Base-by-base conservation (phyloP, 495 filamentous ascomycete species). In the Halenospora varia region DNA sequence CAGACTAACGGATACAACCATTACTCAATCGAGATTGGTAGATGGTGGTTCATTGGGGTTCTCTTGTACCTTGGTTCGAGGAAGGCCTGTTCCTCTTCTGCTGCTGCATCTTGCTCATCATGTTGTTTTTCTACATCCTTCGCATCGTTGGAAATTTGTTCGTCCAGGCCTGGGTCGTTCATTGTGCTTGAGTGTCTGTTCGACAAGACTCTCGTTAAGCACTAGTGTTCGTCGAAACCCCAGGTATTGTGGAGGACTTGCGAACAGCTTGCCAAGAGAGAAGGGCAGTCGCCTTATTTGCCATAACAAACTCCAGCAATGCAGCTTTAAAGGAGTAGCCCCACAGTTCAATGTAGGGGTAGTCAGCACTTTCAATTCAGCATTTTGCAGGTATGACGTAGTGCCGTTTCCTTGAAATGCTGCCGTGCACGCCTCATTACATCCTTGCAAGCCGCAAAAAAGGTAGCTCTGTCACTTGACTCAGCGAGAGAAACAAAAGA, bases 151-250 rank as follows among this genome's bases (percentile, higher is more conserved):
- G 72, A 58, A 40, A 84, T 76, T 13, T 81, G 72, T 49, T 71
- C 68, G 53, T 84, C 77, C 3, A 84, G 70, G 10, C 80, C 82
- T 2, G 80, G 81, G 53, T 85, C 82, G 62, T 84, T 85, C 82
- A 86, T 85, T 24, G 35, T 60, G 35, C 1, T 25, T 39, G 1
- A 41, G 19, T 53, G 50, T 10, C n/a, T n/a, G n/a, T n/a, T n/a
- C 4, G 29, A 35, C 6, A 35, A 35, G 29, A 35, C 29, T 19
- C 25, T n/a, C 20, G 29, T 17, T n/a, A 47, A 47, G 6, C 4
- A 55, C 24, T 40, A 55, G 29, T 35, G 29, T 6, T 13, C 13
- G 29, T 6, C 4, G 29, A 35, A 13, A 35, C 29, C 29, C 29
- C 13, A 6, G 29, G 13, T 6, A 6, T 6, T 35, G 29, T 13